Percentiles rank a stretch among this genome's conserved stretches.
Evolutionary conservation across 495 filamentous ascomycete species (phyloP).

Genomic region (Bombardia bombarda): DNA sequence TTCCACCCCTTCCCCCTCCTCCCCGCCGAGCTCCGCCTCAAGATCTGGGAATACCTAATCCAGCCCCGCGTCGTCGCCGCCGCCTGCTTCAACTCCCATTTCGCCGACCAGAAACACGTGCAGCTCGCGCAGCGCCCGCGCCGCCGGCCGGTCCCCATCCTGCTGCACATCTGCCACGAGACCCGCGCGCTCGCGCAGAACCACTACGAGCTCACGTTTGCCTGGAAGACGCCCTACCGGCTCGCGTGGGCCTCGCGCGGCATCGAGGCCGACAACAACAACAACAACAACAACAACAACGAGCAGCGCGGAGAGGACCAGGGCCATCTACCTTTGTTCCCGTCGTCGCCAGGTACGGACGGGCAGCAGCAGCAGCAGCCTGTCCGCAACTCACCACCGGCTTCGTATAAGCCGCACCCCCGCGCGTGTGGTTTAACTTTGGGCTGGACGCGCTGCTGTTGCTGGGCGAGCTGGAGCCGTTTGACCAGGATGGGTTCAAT

Average conservation of each 20-base stretch:
- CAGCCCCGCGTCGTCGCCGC: constrained; percentile 29
- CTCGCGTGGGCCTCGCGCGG: constrained; percentile 13
- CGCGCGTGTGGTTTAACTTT: constrained; percentile 34
- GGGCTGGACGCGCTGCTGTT: constrained; percentile 29
- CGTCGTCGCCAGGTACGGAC: too few relatives aligned
- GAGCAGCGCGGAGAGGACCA: too few relatives aligned
- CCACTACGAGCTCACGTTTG: constrained; percentile 35
- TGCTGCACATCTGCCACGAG: constrained; percentile 34
- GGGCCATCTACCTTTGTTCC: too few relatives aligned
- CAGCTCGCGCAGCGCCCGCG: constrained; percentile 11
- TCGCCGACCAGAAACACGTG: constrained; percentile 5
- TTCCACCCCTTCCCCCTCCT: constrained; percentile 33
- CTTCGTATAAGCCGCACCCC: constrained; percentile 4
- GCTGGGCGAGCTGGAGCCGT: constrained; percentile 33
- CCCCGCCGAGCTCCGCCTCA: constrained; percentile 38
- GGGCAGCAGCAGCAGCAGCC: too few relatives aligned
- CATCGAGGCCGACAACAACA: background rate
- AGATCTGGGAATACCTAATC: constrained; percentile 35
- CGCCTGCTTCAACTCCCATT: constrained; percentile 22
- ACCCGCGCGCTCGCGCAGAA: constrained; percentile 30
- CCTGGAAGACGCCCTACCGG: constrained; percentile 27
- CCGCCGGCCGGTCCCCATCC: constrained; percentile 17
- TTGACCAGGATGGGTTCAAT: constrained; percentile 32
- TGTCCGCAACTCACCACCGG: too few relatives aligned
- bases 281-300: background rate